Evolutionary conservation across 1,284 basidiomycete species (phyloP).

Genomic region (Veloporphyrellus conicus): DNA sequence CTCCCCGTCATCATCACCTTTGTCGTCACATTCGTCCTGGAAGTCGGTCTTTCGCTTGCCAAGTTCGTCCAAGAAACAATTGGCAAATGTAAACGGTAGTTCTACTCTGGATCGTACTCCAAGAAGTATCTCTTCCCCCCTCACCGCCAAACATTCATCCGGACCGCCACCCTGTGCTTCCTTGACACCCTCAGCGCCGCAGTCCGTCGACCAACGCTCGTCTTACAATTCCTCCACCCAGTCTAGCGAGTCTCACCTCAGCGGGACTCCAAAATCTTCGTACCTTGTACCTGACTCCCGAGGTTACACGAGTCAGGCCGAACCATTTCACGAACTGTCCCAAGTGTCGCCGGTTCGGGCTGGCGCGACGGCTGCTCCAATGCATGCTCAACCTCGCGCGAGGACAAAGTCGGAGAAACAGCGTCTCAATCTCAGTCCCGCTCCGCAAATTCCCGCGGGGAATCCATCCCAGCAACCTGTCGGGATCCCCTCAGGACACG

Average conservation of each 20-base stretch:
- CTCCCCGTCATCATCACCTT: conserved; percentile 15
- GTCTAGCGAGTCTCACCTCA: conserved; percentile 59
- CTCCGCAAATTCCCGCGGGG: conserved; percentile 21
- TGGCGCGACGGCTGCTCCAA: conserved; percentile 31
- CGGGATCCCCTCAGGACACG: conserved; percentile 31
- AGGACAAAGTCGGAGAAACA: conserved; percentile 61
- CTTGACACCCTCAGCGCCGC: conserved; percentile 48
- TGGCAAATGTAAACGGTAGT: conserved; percentile 17
- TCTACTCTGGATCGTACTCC: conserved; percentile 29
- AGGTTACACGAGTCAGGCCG: conserved; percentile 32
- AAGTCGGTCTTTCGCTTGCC: conserved; percentile 35
- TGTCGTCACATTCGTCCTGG: conserved; percentile 32
- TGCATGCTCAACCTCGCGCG: conserved; percentile 37
- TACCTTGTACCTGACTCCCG: conserved; percentile 34
- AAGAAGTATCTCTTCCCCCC: conserved; percentile 36
- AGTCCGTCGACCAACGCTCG: conserved; percentile 50
- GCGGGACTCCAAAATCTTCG: conserved; percentile 29
- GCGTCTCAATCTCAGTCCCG: conserved; percentile 25
- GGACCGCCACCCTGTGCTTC: conserved; percentile 43
- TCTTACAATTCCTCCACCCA: conserved; percentile 71
- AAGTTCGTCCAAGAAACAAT: conserved; percentile 30
- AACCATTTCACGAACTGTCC: conserved; percentile 20
- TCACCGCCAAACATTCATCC: conserved; percentile 15
- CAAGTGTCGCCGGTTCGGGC: conserved; percentile 34
- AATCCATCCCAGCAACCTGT: conserved; percentile 39